Conservation (phyloP, 768 basidiomycete species). For the Lepiota brunneoincarnata region DNA sequence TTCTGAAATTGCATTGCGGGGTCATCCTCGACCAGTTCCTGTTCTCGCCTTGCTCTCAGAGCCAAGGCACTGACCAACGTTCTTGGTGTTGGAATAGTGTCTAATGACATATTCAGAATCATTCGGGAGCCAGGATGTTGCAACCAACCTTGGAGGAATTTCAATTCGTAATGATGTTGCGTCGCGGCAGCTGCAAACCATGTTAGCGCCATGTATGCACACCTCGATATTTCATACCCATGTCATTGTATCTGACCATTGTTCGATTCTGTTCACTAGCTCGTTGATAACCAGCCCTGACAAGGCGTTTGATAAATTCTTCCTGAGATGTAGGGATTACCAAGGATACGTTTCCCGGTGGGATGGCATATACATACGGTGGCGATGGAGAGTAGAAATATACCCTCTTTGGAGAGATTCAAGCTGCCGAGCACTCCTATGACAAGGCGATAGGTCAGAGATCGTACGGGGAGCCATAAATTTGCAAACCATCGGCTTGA, state of each 20-base stretch:
- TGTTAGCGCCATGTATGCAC: constrained; percentile 9
- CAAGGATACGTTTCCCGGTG: not conserved
- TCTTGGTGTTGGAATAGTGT: constrained; percentile 65
- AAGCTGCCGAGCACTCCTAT: constrained; percentile 37
- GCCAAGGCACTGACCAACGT: constrained; percentile 58
- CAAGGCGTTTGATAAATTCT: constrained; percentile 79
- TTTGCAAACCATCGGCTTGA: constrained; percentile 66
- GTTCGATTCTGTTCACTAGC: constrained; percentile 56
- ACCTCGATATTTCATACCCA: constrained; percentile 49
- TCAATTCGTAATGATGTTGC: constrained; percentile 64
- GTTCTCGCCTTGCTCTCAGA: constrained; percentile 28
- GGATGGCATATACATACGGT: constrained; percentile 45
- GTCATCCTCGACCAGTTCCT: constrained; percentile 51
- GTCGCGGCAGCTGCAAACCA: constrained; percentile 49
- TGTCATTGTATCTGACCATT: constrained; percentile 65
- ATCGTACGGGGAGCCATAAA: not conserved
- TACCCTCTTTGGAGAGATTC: constrained; percentile 71
- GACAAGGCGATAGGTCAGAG: constrained; percentile 29
- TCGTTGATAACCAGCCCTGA: constrained; percentile 65
- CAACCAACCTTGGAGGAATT: constrained; percentile 62
- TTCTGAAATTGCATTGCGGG: constrained; percentile 37
- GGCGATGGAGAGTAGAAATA: constrained; percentile 72
- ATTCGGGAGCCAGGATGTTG: not conserved
- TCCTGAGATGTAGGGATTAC: constrained; percentile 47
- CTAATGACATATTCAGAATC: constrained; percentile 28